These are phyloP conservation scores for Dujonia santamariae DNA, from an alignment of 1,139 yeast species.

Conservation along the genomic window DNA sequence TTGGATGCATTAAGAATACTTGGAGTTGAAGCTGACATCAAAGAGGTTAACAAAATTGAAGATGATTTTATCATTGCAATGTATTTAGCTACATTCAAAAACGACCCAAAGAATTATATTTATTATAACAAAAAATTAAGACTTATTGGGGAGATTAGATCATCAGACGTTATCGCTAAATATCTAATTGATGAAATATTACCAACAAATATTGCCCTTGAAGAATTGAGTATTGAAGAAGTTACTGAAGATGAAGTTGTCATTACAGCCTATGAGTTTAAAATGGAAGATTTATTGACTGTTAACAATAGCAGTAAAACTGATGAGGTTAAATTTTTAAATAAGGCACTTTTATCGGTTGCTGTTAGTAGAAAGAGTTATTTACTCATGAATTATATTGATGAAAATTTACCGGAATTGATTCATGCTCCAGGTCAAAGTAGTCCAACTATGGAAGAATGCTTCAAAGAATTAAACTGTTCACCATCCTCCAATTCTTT, in stretches of 20 bases:
- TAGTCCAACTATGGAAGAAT: slow-evolving; percentile 15
- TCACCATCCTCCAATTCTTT: slow-evolving; percentile 50
- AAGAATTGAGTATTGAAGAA: slow-evolving; percentile 56
- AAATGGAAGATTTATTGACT: slow-evolving; percentile 59
- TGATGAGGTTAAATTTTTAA: slow-evolving; percentile 39
- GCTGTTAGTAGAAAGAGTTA: slow-evolving; percentile 41
- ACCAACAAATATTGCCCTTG: slow-evolving; percentile 56
- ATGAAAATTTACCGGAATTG: slow-evolving; percentile 37
- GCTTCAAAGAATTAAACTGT: slow-evolving; percentile 38
- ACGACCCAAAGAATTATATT: slow-evolving; percentile 33
- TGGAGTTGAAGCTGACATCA: slow-evolving; percentile 29
- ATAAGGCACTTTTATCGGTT: slow-evolving; percentile 37
- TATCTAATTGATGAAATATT: slow-evolving; percentile 55
- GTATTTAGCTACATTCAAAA: slow-evolving; percentile 38
- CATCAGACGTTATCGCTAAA: slow-evolving; percentile 39
- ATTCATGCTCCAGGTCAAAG: slow-evolving; percentile 23
- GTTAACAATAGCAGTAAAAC: slow-evolving; percentile 53
- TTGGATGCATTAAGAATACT: slow-evolving; percentile 51
- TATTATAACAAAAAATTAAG: slow-evolving; percentile 36
- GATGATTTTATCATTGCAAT: slow-evolving; percentile 44
- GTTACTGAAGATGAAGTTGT: slow-evolving; percentile 75
- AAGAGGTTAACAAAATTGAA: slow-evolving; percentile 26
- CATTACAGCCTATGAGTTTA: slow-evolving; percentile 65
- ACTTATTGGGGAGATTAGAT: slow-evolving; percentile 42
- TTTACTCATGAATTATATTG: slow-evolving; percentile 45